phyloP scores from a whole-genome alignment of 129 eudicot genomes.

The Centella asiatica region DNA sequence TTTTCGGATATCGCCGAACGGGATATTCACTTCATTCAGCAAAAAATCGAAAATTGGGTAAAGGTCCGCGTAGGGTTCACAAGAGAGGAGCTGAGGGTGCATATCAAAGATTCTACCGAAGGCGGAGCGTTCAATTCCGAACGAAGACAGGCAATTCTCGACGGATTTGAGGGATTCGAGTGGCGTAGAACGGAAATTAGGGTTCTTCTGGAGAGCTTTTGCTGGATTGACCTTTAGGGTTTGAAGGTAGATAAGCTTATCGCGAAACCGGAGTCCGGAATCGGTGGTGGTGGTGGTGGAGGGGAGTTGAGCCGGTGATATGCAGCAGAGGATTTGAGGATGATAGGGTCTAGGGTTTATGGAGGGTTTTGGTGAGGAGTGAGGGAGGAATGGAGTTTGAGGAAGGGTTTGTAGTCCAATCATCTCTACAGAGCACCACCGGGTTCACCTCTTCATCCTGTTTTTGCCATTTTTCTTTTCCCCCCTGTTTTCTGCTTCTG shows the following conservation, averaged over 20 bases:
- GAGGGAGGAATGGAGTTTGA: constrained; percentile 11
- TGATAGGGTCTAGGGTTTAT: constrained; percentile 32
- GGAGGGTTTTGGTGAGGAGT: constrained; percentile 13
- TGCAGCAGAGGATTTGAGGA: constrained; percentile 8
- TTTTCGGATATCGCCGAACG: constrained; percentile 37
- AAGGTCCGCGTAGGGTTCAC: constrained; percentile 57
- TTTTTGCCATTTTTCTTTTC: no score
- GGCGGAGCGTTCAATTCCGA: constrained; percentile 57
- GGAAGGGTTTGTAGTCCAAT: neutral
- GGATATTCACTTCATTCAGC: constrained; percentile 46
- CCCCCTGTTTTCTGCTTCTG: no score
- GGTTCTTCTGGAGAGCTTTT: constrained; percentile 74
- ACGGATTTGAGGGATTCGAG: constrained; percentile 51
- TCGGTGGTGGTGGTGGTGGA: constrained; percentile 36
- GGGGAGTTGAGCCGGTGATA: constrained; percentile 11
- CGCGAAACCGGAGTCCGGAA: constrained; percentile 66
- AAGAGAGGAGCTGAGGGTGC: constrained; percentile 63
- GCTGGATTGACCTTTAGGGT: constrained; percentile 53
- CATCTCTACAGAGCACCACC: neutral
- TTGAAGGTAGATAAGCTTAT: constrained; percentile 52
- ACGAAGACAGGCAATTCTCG: constrained; percentile 46
- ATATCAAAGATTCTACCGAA: constrained; percentile 69
- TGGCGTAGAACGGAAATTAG: constrained; percentile 68
- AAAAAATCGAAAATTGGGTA: constrained; percentile 73
- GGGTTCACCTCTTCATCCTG: neutral